Evolutionary conservation across 1,139 yeast species (phyloP), one percentile per base, ranked within the genome.

Genomic region (Geotrichum cucujoidarum): DNA sequence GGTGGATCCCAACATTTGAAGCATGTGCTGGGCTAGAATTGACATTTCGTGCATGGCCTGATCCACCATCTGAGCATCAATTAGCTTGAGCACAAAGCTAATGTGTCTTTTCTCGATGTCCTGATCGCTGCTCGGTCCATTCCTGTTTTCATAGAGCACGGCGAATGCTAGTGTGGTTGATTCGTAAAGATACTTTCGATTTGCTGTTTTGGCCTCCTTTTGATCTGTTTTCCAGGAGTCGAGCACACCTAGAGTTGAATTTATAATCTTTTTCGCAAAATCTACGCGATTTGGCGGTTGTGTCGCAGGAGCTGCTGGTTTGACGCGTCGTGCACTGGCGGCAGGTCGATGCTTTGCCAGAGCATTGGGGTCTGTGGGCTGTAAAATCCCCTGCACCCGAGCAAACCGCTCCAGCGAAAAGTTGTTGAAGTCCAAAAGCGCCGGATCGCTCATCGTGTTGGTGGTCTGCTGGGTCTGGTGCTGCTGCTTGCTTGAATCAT

Each of bases 21-120:
- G 21, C 10, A 48, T 14, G 11, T 22, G 16, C 18, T 27, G 18
- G 4, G 40, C 40, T 10, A 48, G 34, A 11, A 8, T 22, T 10
- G 34, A 40, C 11, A 57, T 37, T 39, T 55, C 55, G n/a, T n/a
- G 17, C 5, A 54, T 30, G 1, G 57, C 40, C 39, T 53, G 53
- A 14, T 50, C 50, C 13, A 57, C 52, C 55, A 57, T 42, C 11
- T 40, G 48, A 10, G 42, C 40, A 21, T 57, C 60, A 6, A 57
- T 24, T 3, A 57, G 41, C 39, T 57, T 55, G 25, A 57, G 37
- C 14, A 53, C 45, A 33, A 55, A 52, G 32, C 53, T 56, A 21
- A 53, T 36, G 24, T 57, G 60, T 31, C 53, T 39, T 29, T 55
- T 57, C 32, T 55, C 60, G 10, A 48, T 34, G 10, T 52, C 55